Evolutionary conservation across 2,329 filamentous ascomycete genomes (phyloP).

Genomic region (Alternaria brassicicola): DNA sequence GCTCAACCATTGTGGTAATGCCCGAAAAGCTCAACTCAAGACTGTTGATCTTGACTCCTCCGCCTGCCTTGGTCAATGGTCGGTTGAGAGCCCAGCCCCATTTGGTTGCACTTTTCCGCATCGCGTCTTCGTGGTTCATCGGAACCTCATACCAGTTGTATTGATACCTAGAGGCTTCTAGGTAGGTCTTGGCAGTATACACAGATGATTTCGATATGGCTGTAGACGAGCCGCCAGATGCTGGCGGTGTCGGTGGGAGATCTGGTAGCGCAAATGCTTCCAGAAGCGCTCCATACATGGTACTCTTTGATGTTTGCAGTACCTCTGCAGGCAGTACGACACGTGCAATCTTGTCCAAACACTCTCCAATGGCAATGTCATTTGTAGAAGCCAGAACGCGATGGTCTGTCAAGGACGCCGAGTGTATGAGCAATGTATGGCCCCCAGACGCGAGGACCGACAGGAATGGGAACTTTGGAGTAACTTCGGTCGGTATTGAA

Average conservation of each 20-base stretch:
- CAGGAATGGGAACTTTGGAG: conserved; percentile 79
- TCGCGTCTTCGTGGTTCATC: conserved; percentile 62
- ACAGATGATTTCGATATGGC: not conserved
- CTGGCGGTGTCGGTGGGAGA: conserved; percentile 3
- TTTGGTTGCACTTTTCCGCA: conserved; percentile 52
- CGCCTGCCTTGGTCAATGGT: conserved; percentile 63
- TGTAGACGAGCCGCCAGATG: not conserved
- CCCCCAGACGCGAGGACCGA: conserved; percentile 90
- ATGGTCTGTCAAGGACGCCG: conserved; percentile 71
- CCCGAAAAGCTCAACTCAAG: conserved; percentile 66
- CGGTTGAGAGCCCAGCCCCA: conserved; percentile 73
- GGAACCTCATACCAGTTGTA: conserved; percentile 65
- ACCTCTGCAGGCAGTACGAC: conserved; percentile 69
- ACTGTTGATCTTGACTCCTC: conserved; percentile 40
- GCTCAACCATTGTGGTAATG: conserved; percentile 68
- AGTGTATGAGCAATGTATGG: conserved; percentile 85
- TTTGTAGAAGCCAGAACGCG: conserved; percentile 71
- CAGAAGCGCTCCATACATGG: conserved; percentile 81
- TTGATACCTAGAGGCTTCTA: conserved; percentile 14
- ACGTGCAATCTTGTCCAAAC: conserved; percentile 85
- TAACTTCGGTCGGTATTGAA: not conserved
- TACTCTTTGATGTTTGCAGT: conserved; percentile 62
- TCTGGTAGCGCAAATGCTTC: conserved; percentile 78
- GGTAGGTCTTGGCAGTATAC: conserved; percentile 31
- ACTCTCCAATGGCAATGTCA: conserved; percentile 90